Base-by-base conservation (phyloP, 441 rosid genomes). In the Arabidopsis lyrata region DNA sequence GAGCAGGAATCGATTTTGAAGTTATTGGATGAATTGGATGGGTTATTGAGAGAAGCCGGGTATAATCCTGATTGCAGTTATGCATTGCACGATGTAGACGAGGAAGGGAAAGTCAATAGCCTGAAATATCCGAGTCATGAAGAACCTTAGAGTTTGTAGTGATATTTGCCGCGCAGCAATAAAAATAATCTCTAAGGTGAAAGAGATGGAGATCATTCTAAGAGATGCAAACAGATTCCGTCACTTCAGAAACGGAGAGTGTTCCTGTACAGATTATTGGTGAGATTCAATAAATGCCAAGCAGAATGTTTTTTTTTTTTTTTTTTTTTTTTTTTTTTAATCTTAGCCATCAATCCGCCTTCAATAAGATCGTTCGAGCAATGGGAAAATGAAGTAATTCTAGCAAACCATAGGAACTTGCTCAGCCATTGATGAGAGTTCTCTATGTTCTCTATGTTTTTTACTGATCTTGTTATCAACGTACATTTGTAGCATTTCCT, bases 211-310 rank as follows among this genome's bases (percentile, higher is more conserved):
- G 77, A 88, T 88, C 61, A 81, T 86, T 70, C 63, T 88, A 76
- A 81, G 91, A 78, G 93, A 88, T 81, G 85, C 85, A 39, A 80
- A 86, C 75, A 86, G 91, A 77, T 86, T 88, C 67, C 91, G 86
- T 79, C 91, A 85, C 72, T 85, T 88, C 44, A 82, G 77, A 80
- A 84, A 84, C 45, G 91, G 90, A 11, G 66, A 69, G 64, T 88
- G 90, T 77, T 85, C 93, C 41, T 88, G 93, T 72, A 63, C 73
- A 68, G 91, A 85, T 79, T 85, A 82, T 49, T 87, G 91, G 90
- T 87, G 77, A 85, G 35, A 53, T 12, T 52, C 42, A 29, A 15
- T 31, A 65, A 49, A 13, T 38, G 58, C 13, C 32, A 35, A 49
- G 36, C 27, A 42, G 24, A 27, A 14, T 27, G 53, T 22, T 20